A percentile compares a stretch with the other conserved stretches of the same genome.
phyloP scores from a whole-genome alignment of 1,139 yeast species.

The Ogataea hybrid region DNA sequence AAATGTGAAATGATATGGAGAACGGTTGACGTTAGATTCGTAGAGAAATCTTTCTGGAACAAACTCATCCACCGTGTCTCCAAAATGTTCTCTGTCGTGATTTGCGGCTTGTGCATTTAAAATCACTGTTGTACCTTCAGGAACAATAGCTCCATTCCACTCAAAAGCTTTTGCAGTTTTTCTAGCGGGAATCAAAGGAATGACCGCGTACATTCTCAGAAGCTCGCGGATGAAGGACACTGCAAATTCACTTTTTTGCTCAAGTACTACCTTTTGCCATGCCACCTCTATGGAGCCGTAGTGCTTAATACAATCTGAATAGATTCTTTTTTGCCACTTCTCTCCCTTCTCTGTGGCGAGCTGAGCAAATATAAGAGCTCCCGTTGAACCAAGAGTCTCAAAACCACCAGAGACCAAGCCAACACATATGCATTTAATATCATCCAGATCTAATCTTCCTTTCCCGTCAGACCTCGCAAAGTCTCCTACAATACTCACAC shows the following conservation, averaged over 20 bases:
- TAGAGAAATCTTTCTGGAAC: conserved; percentile 56
- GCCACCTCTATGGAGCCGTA: conserved; percentile 39
- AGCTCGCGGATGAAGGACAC: conserved; percentile 58
- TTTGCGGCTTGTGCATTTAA: conserved; percentile 68
- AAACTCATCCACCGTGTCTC: conserved; percentile 44
- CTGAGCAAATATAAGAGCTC: conserved; percentile 19
- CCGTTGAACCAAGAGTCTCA: conserved; percentile 25
- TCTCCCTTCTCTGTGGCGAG: conserved; percentile 14
- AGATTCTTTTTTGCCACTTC: conserved; percentile 34
- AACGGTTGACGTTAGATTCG: conserved; percentile 12
- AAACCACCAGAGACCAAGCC: conserved; percentile 39
- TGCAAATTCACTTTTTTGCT: conserved; percentile 43
- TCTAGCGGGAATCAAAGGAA: conserved; percentile 64
- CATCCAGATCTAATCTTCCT: conserved; percentile 22
- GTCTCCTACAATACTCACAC: conserved; percentile 28
- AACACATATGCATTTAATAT: conserved; percentile 39
- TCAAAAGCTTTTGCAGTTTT: conserved; percentile 45
- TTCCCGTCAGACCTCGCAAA: conserved; percentile 19
- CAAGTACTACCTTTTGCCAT: conserved; percentile 43
- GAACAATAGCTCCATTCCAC: conserved; percentile 43
- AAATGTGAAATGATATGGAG: conserved; percentile 25
- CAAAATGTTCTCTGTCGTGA: conserved; percentile 49
- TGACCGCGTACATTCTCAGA: conserved; percentile 56
- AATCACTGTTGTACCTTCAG: conserved; percentile 49
- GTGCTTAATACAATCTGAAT: conserved; percentile 33